Evolutionary conservation across 768 basidiomycete genomes (phyloP), one percentile per base, ranked within the genome.

Genomic region (Hydnum rufescens): DNA sequence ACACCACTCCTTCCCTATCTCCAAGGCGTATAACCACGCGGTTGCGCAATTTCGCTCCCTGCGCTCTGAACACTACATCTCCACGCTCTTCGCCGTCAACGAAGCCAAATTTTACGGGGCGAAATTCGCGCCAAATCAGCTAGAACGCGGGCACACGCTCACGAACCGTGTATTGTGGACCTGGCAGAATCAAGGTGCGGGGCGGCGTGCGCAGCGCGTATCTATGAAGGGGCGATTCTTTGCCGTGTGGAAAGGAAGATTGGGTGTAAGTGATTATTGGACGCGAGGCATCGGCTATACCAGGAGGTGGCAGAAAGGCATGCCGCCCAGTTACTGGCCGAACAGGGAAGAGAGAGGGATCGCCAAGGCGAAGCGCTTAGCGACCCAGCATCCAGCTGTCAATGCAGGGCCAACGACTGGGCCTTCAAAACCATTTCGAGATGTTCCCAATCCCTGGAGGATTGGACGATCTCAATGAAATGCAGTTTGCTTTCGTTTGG

Each of bases 41-140:
- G 72, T 90, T 5, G 72, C 77, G 3, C 87, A 97, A 64, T 99
- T 90, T 67, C 82, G 86, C 44, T 70, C 86, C 16, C 72, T 99
- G 36, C 80, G 90, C 34, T 79, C 88, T 32, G 82, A 86, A 64
- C 80, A 83, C 59, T 76, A 88, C 59, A 72, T 88, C 48, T 74
- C 85, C 2, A 78, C 76, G 34, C 69, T 72, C 2, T 76, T 86
- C 51, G 92, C 93, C 19, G 74, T 72, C 18, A 68, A 78, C 60
- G 89, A 97, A 66, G 89, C 90, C 13, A 71, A 81, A 58, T 65
- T 74, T 4, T 73, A 82, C 60, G 90, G 90, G 36, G 77, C 76
- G 16, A 61, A 66, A 32, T 85, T 84, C 60, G 68, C 64, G 2
- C 69, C 70, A 6, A 74, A 74, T 16, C 77, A 78, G 66, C 72